Conservation (phyloP, 225 moss, liverwort and hornwort species). For the Polytrichum commune region DNA sequence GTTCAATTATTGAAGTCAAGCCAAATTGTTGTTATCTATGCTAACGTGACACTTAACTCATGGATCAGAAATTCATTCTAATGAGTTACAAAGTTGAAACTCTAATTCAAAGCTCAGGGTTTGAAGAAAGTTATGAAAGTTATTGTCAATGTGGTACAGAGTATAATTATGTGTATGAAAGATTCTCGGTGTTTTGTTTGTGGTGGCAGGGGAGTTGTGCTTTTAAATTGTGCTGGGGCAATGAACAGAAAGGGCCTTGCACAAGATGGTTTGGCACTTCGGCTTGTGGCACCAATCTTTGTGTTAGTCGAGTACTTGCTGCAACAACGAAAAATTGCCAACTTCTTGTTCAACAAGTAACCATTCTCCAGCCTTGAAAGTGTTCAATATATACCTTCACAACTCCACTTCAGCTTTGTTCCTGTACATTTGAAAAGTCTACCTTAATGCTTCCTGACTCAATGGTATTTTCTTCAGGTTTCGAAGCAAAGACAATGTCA, state of each 20-base stretch:
- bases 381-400: neutral
- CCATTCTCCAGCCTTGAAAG: neutral
- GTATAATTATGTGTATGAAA: neutral
- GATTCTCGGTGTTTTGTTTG: conserved; percentile 3
- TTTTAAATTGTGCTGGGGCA: conserved; percentile 94
- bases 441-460: conserved; percentile 11
- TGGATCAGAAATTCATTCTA: too few relatives aligned
- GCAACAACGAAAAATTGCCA: conserved; percentile 70
- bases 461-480: conserved; percentile 49
- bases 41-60: too few relatives aligned
- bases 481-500: conserved; percentile 88
- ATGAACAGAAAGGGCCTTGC: conserved; percentile 98
- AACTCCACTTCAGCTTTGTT: conserved; percentile 1
- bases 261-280: conserved; percentile 85
- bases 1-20: too few relatives aligned
- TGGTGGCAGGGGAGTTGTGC: conserved; percentile 79
- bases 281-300: conserved; percentile 83
- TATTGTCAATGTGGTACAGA: too few relatives aligned
- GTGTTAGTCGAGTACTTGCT: conserved; percentile 83
- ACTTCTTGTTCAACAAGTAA: conserved; percentile 86
- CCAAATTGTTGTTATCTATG: too few relatives aligned
- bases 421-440: neutral
- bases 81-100: too few relatives aligned
- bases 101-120: too few relatives aligned
- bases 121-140: too few relatives aligned